Evolutionary conservation across 2,329 filamentous ascomycete genomes (phyloP).

Genomic region (Xylariales sp.): DNA sequence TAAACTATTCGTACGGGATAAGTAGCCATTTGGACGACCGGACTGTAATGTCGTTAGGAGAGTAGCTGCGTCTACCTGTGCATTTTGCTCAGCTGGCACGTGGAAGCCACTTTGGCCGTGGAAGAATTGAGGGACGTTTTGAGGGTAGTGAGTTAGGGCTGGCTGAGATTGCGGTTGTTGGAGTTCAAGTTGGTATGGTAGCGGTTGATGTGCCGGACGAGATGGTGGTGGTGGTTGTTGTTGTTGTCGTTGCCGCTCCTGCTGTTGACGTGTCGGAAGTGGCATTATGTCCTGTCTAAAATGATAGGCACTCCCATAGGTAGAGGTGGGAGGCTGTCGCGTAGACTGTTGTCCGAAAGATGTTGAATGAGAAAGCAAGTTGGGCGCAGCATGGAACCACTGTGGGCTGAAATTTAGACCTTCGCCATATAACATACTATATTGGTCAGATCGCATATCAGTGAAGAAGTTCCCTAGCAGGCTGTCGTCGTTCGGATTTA

Average conservation of each 20-base stretch:
- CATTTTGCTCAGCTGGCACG: constrained; percentile 42
- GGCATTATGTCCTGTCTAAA: constrained; percentile 44
- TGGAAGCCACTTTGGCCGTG: constrained; percentile 39
- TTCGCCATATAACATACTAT: constrained; percentile 63
- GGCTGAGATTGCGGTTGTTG: constrained; percentile 43
- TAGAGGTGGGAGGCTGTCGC: constrained; percentile 41
- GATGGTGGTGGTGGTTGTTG: constrained; percentile 22
- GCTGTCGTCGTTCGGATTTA: constrained; percentile 71
- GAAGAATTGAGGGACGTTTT: constrained; percentile 30
- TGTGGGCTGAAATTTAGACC: constrained; percentile 62
- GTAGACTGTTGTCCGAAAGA: constrained; percentile 68
- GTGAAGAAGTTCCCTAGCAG: constrained; percentile 69
- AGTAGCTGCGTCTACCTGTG: constrained; percentile 46
- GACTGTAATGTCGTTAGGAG: constrained; percentile 48
- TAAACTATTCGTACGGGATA: constrained; percentile 35
- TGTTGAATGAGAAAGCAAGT: constrained; percentile 73
- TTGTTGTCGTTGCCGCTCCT: too few species aligned
- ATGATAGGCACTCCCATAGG: constrained; percentile 46
- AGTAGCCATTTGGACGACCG: constrained; percentile 42
- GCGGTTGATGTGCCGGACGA: constrained; percentile 41
- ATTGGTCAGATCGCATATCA: constrained; percentile 63
- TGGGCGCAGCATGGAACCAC: constrained; percentile 70
- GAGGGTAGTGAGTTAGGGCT: constrained; percentile 16
- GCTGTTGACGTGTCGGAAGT: constrained; percentile 34
- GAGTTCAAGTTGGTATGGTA: constrained; percentile 35